Conservation (phyloP, 2,329 filamentous ascomycete species). For the Cordyceps cicadae region DNA sequence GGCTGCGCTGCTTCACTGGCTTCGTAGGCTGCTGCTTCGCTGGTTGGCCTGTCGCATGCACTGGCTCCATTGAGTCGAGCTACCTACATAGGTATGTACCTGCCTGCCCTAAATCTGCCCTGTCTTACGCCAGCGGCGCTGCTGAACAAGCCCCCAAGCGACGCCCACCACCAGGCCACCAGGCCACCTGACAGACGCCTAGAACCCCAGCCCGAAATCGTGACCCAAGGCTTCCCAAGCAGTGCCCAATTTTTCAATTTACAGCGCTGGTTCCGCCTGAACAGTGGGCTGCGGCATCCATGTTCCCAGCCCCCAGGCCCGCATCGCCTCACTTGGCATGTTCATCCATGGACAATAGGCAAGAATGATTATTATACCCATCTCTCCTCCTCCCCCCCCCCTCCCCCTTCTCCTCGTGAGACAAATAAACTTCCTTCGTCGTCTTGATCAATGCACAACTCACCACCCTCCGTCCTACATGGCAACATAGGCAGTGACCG, state of each 20-base stretch:
- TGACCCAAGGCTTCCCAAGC: neutral
- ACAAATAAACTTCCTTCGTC: neutral
- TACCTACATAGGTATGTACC: too few relatives aligned
- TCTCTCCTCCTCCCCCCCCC: too few relatives aligned
- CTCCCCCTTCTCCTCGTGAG: neutral
- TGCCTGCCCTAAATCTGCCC: too few relatives aligned
- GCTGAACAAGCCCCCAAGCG: neutral
- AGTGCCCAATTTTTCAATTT: neutral
- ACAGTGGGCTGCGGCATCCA: neutral
- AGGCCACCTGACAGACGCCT: neutral
- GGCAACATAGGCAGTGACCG: too few relatives aligned
- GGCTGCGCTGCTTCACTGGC: neutral
- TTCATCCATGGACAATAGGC: neutral
- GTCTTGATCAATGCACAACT: neutral
- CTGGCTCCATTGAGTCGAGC: neutral
- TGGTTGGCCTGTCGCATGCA: neutral
- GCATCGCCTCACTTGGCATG: constrained; percentile 1
- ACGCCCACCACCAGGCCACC: neutral
- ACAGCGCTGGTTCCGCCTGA: neutral
- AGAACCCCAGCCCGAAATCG: neutral
- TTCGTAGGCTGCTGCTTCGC: too few relatives aligned
- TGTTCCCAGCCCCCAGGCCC: neutral
- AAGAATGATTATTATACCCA: neutral
- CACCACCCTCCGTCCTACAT: too few relatives aligned
- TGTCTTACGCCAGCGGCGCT: neutral